Evolutionary conservation across 139 green algal species (phyloP).

Genomic region (Closterium sp.): DNA sequence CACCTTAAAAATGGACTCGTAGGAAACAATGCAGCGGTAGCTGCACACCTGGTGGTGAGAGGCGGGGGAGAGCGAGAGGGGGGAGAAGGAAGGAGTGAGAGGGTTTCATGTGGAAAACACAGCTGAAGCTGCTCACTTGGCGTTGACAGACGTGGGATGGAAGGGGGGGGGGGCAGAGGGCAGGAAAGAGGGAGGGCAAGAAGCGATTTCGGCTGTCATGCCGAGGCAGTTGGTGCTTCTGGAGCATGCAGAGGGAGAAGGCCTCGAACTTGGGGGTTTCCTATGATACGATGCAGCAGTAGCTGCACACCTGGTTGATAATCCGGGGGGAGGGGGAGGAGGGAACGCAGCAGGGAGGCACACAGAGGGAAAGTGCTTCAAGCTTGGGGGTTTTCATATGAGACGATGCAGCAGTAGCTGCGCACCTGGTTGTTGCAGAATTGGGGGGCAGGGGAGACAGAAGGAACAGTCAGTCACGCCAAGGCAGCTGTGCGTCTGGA

Average conservation of each 20-base stretch:
- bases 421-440: slow-evolving; percentile 66
- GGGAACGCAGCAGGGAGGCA: background rate
- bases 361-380: slow-evolving; percentile 72
- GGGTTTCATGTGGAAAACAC: background rate
- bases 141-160: background rate
- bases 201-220: background rate
- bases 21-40: background rate
- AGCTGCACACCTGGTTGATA: slow-evolving; percentile 75
- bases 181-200: no score
- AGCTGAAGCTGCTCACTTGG: background rate
- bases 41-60: no score
- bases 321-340: background rate
- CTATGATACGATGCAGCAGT: slow-evolving; percentile 88
- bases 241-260: slow-evolving; percentile 92
- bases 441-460: background rate
- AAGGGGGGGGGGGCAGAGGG: background rate
- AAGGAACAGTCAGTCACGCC: no score
- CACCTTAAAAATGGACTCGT: background rate
- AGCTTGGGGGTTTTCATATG: slow-evolving; percentile 78
- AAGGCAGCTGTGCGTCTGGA: background rate
- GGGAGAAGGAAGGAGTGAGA: background rate
- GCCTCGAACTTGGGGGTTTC: slow-evolving; percentile 78
- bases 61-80: no score
- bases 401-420: slow-evolving; percentile 82
- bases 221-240: slow-evolving; percentile 59